Base-by-base conservation (phyloP, 2,329 filamentous ascomycete species). In the Trichoderma asperellum region DNA sequence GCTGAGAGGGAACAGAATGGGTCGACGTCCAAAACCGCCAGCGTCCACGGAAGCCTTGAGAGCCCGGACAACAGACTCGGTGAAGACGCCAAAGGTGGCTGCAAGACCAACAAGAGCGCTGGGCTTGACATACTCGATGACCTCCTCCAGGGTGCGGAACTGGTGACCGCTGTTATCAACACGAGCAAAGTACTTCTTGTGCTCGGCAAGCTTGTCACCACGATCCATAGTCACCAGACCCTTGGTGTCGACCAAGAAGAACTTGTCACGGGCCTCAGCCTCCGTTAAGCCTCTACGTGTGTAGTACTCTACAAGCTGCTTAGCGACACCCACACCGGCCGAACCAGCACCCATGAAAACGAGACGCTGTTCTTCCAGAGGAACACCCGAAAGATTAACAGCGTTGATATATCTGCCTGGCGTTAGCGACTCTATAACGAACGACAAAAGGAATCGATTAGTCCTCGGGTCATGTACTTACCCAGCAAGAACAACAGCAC, bases 281-380 rank as follows among this genome's bases (percentile, higher is more conserved):
- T 98, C 95, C 11, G 91, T 91, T 77, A 98, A 86, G 52, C 96
- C 96, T 75, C 94, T 92, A 74, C 93, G 92, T 76, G 94, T 93
- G 84, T 98, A 98, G 86, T 93, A 97, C 82, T 97, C 93, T 69
- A 97, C 94, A 73, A 99, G 91, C 84, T 98, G 96, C 86, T 97
- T 97, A 70, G 96, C 96, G 70, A 99, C 96, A 84, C 96, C 96
- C 57, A 97, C 94, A 84, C 96, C 96, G 43, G 96, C 96, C 71
- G 93, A 97, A 68, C 96, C 96, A 66, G 96, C 95, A 70, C 96
- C 96, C 81, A 98, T 91, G 85, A 99, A 99, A 73, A 98, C 93
- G 47, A 97, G 92, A 68, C 92, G 92, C 81, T 99, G 96, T 77
- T 98, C 93, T 81, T 93, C 92, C 62, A 94, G 83, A 34, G 93